Base-by-base conservation (phyloP, 2,329 filamentous ascomycete genomes). In the Pseudocercospora vitis region DNA sequence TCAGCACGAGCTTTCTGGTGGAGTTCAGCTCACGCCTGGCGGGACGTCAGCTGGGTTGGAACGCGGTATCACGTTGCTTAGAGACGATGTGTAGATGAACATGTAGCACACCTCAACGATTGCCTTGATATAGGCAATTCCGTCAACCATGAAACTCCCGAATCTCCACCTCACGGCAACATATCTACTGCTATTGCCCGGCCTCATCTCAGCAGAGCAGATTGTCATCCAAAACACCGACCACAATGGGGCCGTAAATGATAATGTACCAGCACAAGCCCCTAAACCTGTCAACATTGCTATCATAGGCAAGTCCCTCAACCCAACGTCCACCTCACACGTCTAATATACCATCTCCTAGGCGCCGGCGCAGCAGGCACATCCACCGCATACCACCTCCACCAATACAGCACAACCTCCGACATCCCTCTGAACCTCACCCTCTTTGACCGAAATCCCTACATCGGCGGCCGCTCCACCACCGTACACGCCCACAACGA, bases 301-400 rank as follows among this genome's bases (percentile, higher is more conserved):
- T 26, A 62, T 62, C 24, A 59, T 62, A 24, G 60, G 56, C 56
- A 42, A n/a, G 9, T 6, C 9, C 14, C 12, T 6, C 16, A n/a
- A n/a, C n/a, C n/a, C n/a, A n/a, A n/a, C n/a, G n/a, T 14, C 12
- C n/a, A 37, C 12, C 14, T 8, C 33, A 16, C 16, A n/a, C 8
- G n/a, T 39, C 5, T 16, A 4, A 39, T 18, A 4, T 8, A 3
- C 16, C 12, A 26, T 28, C 16, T 24, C 14, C 35, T 32, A 95
- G 92, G 94, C 57, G 92, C 92, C 62, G 94, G 94, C 42, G 86
- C 94, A 37, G 92, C 84, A 24, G 94, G 94, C 24, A 84, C 94
- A 3, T 95, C 91, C 1, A 78, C 91, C 2, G 91, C 94, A 0
- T 96, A 94, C 71, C 84, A 92, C 66, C 77, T 99, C 42, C 79